A percentile compares a stretch with the other conserved stretches of the same genome.
These are phyloP conservation scores for Triangularia setosa DNA, from an alignment of 2,329 filamentous ascomycete species.

Conservation along the genomic window DNA sequence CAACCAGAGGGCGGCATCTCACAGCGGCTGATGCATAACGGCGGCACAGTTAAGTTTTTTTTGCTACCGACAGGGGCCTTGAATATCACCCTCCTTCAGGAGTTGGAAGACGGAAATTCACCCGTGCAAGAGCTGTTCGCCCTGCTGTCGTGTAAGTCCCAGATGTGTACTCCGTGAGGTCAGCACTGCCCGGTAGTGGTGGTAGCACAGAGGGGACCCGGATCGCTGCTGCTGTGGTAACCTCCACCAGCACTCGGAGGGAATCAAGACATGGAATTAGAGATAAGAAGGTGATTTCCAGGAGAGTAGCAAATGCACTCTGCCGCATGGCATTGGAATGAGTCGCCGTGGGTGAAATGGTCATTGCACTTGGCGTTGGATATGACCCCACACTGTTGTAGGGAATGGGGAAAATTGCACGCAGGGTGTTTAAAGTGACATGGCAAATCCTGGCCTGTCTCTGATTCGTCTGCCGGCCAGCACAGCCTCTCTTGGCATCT, in stretches of 20 bases:
- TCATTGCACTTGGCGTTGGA: not conserved
- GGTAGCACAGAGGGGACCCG: not conserved
- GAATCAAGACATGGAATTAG: not conserved
- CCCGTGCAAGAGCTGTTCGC: too few relatives aligned
- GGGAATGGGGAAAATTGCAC: not conserved
- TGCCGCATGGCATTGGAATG: not conserved
- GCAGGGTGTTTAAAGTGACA: conserved; percentile 4
- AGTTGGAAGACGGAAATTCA: too few relatives aligned
- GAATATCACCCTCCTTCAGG: not conserved
- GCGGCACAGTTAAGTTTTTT: not conserved
- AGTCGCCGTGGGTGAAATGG: not conserved
- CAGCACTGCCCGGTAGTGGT: not conserved
- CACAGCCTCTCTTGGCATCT: conserved; percentile 6
- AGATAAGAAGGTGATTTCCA: not conserved
- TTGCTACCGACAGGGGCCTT: not conserved
- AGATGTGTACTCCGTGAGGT: not conserved
- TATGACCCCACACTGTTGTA: not conserved
- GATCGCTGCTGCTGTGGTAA: not conserved
- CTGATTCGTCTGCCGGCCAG: conserved; percentile 2
- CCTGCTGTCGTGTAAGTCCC: not conserved
- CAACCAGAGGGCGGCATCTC: not conserved
- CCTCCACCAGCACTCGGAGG: not conserved
- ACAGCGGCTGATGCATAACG: not conserved
- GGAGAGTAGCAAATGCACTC: not conserved
- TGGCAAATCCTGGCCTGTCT: conserved; percentile 3